Evolutionary conservation across 352 stramenopile genomes (phyloP).

Genomic region (Pythium monospermum): DNA sequence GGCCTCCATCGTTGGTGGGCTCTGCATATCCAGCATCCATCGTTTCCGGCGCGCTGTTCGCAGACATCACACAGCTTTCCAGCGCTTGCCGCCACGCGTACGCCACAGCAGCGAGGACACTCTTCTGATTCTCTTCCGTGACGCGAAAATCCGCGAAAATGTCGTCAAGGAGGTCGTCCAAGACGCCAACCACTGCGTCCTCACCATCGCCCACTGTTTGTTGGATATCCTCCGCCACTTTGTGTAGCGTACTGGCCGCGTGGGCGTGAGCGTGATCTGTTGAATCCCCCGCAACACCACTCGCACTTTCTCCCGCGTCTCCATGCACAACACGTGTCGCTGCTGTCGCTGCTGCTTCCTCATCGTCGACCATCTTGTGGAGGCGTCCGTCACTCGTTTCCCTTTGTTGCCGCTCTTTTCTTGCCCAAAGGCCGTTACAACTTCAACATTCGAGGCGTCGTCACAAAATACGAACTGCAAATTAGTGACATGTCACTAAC

Average conservation of each 20-base stretch:
- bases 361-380: no score
- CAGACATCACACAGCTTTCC: constrained; percentile 11
- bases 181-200: constrained; percentile 25
- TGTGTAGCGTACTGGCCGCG: no score
- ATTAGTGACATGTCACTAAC: background rate
- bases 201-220: constrained; percentile 28
- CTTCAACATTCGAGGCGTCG: background rate
- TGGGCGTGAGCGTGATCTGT: no score
- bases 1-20: background rate
- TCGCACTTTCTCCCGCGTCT: no score
- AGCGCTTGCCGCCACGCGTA: constrained; percentile 25
- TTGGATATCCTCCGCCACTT: constrained; percentile 7
- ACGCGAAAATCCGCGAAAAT: constrained; percentile 49
- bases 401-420: no score
- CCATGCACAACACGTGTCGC: no score
- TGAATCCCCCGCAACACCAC: no score
- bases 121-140: constrained; percentile 22
- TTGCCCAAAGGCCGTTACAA: background rate
- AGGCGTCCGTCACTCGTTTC: no score
- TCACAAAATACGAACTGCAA: background rate
- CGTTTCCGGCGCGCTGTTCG: constrained; percentile 24
- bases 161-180: constrained; percentile 31
- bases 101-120: constrained; percentile 20
- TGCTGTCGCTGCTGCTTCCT: no score
- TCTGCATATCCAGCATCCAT: background rate